Base-by-base conservation (phyloP, 192 early-diverging fungal genomes). In the Backusella liffmaniae region DNA sequence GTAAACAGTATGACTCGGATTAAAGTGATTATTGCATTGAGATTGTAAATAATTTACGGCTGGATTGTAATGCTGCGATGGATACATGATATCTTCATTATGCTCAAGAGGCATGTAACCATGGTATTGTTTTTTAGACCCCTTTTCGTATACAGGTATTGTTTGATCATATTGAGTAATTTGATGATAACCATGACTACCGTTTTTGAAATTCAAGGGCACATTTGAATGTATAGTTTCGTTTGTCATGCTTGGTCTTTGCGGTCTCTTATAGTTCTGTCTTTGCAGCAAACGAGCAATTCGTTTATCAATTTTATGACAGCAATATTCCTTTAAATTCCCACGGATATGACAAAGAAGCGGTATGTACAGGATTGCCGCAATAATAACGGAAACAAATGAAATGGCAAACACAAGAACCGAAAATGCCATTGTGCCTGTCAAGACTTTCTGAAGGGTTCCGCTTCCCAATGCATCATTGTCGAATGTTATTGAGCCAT, bases 241-340 rank as follows among this genome's bases (percentile, higher is more conserved):
- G 10, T 56, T 23, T 26, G 21, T 56, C 8, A 56, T 56, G 7
- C 53, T 21, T 23, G 8, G n/a, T 21, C 53, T 56, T 23, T 56
- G n/a, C 3, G n/a, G 9, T 23, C 18, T 56, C n/a, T 3, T 56
- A 18, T 56, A 56, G 23, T 56, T 23, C 21, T 56, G 53, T 26
- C n/a, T n/a, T 56, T 56, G 53, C 6, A 56, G 53, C 21, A 56
- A 56, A 10, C 53, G n/a, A 21, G 53, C 9, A 56, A 56, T 23
- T 26, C 53, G 53, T 81, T 95, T 96, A 82, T 96, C 95, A 32
- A 96, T 87, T 82, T 94, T 94, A 85, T 95, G 93, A 68, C 91
- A 94, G 68, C 92, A 94, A 78, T 92, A 96, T 77, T 96, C 95
- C 81, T 96, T 96, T 70, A 96, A 80, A 75, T 96, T 96, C 34